phyloP scores from a whole-genome alignment of 495 filamentous ascomycete genomes.

The Hyaloscypha finlandica region DNA sequence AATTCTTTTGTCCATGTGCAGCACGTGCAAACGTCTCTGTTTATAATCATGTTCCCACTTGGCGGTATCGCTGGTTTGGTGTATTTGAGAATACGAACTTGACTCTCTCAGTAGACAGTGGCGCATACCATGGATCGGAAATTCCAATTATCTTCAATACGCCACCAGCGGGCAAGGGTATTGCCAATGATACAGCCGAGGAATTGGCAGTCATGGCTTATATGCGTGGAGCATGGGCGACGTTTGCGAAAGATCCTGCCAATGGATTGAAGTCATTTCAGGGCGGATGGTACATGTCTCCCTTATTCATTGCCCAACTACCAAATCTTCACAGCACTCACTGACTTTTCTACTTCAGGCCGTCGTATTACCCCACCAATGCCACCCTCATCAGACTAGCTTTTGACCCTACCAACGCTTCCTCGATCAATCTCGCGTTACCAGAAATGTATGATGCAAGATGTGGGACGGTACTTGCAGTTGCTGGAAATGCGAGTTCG shows the following conservation, averaged over 20 bases:
- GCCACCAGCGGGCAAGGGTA: background rate
- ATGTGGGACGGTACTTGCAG: too few species aligned
- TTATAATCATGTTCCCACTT: constrained; percentile 41
- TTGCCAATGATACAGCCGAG: background rate
- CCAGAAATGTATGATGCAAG: constrained; percentile 21
- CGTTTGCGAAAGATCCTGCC: constrained; percentile 50
- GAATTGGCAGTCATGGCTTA: constrained; percentile 37
- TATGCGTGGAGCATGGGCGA: constrained; percentile 46
- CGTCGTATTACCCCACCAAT: constrained; percentile 25
- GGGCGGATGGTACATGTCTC: constrained; percentile 35
- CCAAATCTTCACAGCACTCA: too few species aligned
- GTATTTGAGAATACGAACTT: constrained; percentile 45
- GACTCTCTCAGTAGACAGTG: constrained; percentile 38
- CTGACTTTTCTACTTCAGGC: too few species aligned
- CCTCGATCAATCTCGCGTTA: constrained; percentile 15
- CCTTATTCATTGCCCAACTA: too few species aligned
- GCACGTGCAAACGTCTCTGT: constrained; percentile 35
- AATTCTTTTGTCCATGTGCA: constrained; percentile 41
- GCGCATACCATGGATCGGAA: constrained; percentile 50
- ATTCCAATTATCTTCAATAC: constrained; percentile 27
- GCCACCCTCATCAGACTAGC: constrained; percentile 27
- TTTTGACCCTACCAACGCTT: constrained; percentile 26
- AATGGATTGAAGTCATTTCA: constrained; percentile 41
- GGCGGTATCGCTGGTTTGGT: constrained; percentile 52
- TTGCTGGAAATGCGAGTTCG: too few species aligned